Conservation (phyloP, 2,329 filamentous ascomycete species). For the Colletotrichum nymphaeae region DNA sequence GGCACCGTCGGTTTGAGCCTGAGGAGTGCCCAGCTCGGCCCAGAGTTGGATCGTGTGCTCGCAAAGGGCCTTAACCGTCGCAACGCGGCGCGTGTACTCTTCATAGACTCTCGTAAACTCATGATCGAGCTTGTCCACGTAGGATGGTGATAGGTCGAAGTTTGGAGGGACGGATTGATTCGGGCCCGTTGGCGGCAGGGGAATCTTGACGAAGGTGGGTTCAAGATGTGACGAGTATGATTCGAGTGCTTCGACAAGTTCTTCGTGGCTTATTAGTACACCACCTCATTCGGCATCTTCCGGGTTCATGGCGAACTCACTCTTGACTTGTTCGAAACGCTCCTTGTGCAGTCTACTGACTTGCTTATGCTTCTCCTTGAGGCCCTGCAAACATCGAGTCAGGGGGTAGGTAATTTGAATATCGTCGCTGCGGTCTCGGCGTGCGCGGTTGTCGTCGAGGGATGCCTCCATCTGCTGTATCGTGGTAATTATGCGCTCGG, state of each 20-base stretch:
- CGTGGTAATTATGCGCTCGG: constrained; percentile 82
- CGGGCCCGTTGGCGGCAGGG: constrained; percentile 83
- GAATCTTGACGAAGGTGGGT: constrained; percentile 84
- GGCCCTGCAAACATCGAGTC: constrained; percentile 77
- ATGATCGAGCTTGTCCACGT: constrained; percentile 85
- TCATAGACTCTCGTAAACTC: constrained; percentile 97
- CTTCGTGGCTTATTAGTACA: constrained; percentile 55
- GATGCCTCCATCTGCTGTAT: constrained; percentile 96
- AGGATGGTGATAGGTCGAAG: constrained; percentile 93
- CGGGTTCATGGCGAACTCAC: constrained; percentile 61
- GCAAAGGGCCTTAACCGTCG: constrained; percentile 77
- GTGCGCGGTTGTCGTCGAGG: constrained; percentile 79
- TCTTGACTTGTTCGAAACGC: constrained; percentile 95
- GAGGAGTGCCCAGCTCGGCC: constrained; percentile 94
- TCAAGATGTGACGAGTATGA: constrained; percentile 98
- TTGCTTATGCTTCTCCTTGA: constrained; percentile 88
- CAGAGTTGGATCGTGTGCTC: constrained; percentile 94
- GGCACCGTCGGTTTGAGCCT: constrained; percentile 87
- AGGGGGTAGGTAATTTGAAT: constrained; percentile 87
- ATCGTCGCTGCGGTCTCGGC: constrained; percentile 73
- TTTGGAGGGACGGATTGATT: constrained; percentile 81
- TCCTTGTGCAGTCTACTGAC: constrained; percentile 88
- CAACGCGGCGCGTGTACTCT: constrained; percentile 89
- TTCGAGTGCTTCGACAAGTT: constrained; percentile 92
- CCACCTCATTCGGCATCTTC: too few relatives aligned